Base-by-base conservation (phyloP, 805 yeast genomes). In the Yarrowia osloensis region DNA sequence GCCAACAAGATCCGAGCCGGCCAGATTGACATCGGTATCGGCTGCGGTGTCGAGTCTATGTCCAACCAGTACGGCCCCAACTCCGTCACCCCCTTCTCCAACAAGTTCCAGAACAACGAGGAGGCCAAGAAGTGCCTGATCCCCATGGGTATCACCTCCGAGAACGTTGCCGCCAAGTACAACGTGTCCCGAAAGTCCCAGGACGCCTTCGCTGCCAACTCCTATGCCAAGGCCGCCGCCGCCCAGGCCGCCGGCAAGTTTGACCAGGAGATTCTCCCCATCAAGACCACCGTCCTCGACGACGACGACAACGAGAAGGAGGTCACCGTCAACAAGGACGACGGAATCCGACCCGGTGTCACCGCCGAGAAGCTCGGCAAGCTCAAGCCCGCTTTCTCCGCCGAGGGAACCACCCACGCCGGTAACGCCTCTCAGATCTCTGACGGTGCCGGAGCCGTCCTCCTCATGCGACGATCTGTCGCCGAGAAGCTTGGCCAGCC, bases 101-200 rank as follows among this genome's bases (percentile, higher is more conserved):
- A 84, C 22, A 78, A 79, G 19, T 74, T 85, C 73, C 74, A 80
- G 52, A 75, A 72, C 68, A 76, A 81, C 71, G 74, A 76, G 61
- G 84, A 80, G 55, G 88, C 88, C n/a, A 81, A 81, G 69, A 87
- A 87, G 77, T 94, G 98, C 79, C 80, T 89, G 77, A 86, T 94
- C 70, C 98, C 98, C 71, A 94, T 94, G 98, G 98, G 98, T 54
- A 87, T 88, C 74, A 94, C 98, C 66, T 90, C 91, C 75, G 98
- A 94, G 81, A 94, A 94, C 77, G 90, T 94, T 67, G 93, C 96
- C 31, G 77, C 78, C 49, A 83, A 84, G 76, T 93, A 82, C 78
- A 77, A 79, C 70, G 82, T 94, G 68, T 74, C 86, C 29, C 86
- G 98, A 77, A 73, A 76, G 35, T 86, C 82, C 69, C 98, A 93